A percentile compares a stretch with the other conserved stretches of the same genome.
Conservation (phyloP, 495 filamentous ascomycete species). For the Aspergillus saccharolyticus region DNA sequence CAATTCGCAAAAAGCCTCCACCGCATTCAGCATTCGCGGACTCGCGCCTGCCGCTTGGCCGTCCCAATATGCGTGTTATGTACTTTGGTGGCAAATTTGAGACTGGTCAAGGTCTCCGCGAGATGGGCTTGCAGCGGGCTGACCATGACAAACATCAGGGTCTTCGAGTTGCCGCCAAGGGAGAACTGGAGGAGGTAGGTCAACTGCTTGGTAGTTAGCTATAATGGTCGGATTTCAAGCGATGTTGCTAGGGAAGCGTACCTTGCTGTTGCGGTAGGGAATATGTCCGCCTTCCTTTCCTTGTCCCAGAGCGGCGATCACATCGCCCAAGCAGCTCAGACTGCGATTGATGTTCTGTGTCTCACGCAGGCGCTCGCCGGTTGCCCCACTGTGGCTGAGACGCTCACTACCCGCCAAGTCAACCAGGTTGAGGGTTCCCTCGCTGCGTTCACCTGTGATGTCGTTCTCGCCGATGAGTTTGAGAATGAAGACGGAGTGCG, state of each 20-base stretch:
- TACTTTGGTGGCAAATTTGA: conserved; percentile 95
- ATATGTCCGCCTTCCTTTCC: conserved; percentile 83
- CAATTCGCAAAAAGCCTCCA: background rate
- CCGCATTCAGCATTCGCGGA: conserved; percentile 43
- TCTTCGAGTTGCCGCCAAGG: conserved; percentile 91
- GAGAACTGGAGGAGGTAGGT: conserved; percentile 96
- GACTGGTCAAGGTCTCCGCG: conserved; percentile 86
- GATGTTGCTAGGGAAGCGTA: conserved; percentile 19
- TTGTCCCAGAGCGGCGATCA: conserved; percentile 84
- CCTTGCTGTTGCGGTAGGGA: conserved; percentile 94
- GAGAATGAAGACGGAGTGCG: conserved; percentile 94
- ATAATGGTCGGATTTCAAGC: background rate
- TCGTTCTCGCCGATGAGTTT: conserved; percentile 77
- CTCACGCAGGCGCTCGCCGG: conserved; percentile 82
- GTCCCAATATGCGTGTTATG: conserved; percentile 89
- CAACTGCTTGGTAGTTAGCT: conserved; percentile 48
- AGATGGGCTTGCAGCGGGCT: conserved; percentile 88
- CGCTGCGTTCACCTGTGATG: conserved; percentile 75
- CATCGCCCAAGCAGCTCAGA: conserved; percentile 87
- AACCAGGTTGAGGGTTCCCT: conserved; percentile 93
- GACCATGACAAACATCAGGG: conserved; percentile 99
- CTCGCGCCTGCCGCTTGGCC: conserved; percentile 69
- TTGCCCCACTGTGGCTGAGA: conserved; percentile 75
- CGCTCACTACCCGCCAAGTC: conserved; percentile 93
- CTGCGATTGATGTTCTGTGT: conserved; percentile 97